Conservation (phyloP, 2,329 filamentous ascomycete species). For the Septoria linicola region DNA sequence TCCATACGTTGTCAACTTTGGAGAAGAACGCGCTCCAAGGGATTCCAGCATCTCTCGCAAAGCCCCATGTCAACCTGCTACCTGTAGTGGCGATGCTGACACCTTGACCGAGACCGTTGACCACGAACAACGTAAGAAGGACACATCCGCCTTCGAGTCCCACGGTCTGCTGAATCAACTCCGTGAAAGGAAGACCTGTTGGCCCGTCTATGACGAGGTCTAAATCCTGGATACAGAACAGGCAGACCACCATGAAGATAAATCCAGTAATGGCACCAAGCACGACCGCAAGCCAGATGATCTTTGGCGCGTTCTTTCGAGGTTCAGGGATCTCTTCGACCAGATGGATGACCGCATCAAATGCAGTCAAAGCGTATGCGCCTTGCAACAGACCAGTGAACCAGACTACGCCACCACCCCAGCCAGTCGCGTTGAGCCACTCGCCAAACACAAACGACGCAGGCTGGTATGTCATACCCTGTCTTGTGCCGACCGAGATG, state of each 20-base stretch:
- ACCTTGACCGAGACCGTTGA: constrained; percentile 57
- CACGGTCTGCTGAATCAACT: constrained; percentile 56
- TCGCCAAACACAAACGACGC: constrained; percentile 54
- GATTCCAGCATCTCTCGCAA: constrained; percentile 31
- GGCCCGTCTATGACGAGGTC: constrained; percentile 45
- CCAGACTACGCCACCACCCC: constrained; percentile 57
- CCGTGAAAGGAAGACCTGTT: constrained; percentile 59
- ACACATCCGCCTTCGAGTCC: constrained; percentile 46
- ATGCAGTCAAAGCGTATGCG: constrained; percentile 58
- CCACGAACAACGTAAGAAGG: constrained; percentile 54
- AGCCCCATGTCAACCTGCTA: constrained; percentile 32
- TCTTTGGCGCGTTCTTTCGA: constrained; percentile 51
- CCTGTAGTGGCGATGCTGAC: constrained; percentile 50
- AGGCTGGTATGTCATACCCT: constrained; percentile 49
- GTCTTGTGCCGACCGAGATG: constrained; percentile 52
- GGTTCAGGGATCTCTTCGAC: constrained; percentile 58
- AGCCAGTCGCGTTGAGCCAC: constrained; percentile 55
- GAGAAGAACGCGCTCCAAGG: constrained; percentile 34
- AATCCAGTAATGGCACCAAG: constrained; percentile 50
- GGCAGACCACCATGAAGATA: constrained; percentile 56
- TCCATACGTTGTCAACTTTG: constrained; percentile 50
- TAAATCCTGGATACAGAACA: constrained; percentile 56
- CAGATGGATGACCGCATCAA: constrained; percentile 60
- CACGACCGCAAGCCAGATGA: constrained; percentile 55
- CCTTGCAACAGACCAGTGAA: constrained; percentile 59